A percentile compares a stretch with the other conserved stretches of the same genome.
Evolutionary conservation across 2,329 filamentous ascomycete species (phyloP).

Genomic region (Hymenoscyphus albidus): DNA sequence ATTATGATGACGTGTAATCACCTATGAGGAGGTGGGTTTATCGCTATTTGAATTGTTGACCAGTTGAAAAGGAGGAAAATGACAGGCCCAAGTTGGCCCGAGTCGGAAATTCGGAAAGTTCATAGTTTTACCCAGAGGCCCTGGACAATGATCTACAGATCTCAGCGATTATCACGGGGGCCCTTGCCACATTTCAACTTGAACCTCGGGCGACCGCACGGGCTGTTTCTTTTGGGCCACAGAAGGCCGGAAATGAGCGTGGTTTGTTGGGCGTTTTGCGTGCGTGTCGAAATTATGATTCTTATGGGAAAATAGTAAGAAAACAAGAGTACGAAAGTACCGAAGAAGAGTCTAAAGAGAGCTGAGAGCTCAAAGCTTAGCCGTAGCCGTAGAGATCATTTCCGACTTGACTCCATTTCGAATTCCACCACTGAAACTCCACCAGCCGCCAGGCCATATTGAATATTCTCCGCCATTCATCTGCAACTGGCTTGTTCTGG

Average conservation of each 20-base stretch:
- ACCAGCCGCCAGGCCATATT: constrained; percentile 1
- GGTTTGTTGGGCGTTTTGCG: background rate
- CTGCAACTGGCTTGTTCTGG: background rate
- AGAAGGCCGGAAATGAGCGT: background rate
- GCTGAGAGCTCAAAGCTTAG: background rate
- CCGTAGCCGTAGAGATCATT: background rate
- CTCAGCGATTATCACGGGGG: constrained; percentile 13
- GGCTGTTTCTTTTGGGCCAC: background rate
- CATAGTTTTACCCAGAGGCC: constrained; percentile 13
- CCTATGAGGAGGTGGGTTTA: constrained; percentile 19
- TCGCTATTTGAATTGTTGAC: constrained; percentile 4
- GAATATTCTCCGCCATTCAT: background rate
- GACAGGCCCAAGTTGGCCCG: constrained; percentile 8
- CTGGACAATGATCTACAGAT: constrained; percentile 22
- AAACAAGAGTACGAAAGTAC: background rate
- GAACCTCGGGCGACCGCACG: background rate
- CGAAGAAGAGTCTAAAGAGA: background rate
- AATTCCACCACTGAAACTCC: background rate
- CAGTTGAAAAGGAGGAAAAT: background rate
- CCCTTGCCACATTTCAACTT: background rate
- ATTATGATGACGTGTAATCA: constrained; percentile 7
- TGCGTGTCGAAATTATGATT: background rate
- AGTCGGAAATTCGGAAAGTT: constrained; percentile 7
- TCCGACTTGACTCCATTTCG: background rate
- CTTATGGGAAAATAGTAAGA: background rate